phyloP scores from a whole-genome alignment of 805 yeast species.

The Kodamaea sagamina region DNA sequence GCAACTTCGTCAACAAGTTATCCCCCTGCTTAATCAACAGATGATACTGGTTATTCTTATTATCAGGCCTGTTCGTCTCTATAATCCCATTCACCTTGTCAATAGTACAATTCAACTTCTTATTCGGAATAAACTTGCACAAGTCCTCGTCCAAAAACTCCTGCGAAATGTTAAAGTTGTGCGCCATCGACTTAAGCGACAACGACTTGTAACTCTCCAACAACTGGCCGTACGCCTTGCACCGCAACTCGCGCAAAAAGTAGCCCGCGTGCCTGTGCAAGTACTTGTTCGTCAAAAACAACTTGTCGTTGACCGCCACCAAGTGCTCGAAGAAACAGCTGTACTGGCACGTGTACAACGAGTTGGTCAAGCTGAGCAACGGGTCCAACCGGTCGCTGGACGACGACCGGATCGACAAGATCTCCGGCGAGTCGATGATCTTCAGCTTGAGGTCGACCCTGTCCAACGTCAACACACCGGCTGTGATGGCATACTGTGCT shows the following conservation, averaged over 20 bases:
- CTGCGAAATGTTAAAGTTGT: conserved; percentile 84
- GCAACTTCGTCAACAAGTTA: conserved; percentile 85
- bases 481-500: conserved; percentile 81
- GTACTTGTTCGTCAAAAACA: conserved; percentile 63
- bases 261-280: conserved; percentile 76
- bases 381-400: conserved; percentile 74
- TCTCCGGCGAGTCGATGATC: conserved; percentile 92
- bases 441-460: conserved; percentile 83
- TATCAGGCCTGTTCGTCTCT: conserved; percentile 94
- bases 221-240: conserved; percentile 91
- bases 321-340: conserved; percentile 73
- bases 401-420: conserved; percentile 74
- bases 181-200: conserved; percentile 90
- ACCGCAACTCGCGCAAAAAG: conserved; percentile 88
- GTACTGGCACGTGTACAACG: conserved; percentile 88
- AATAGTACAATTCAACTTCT: conserved; percentile 91
- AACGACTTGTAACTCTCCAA: conserved; percentile 92
- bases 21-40: conserved; percentile 89
- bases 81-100: conserved; percentile 94
- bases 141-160: conserved; percentile 87
- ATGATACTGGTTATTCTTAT: conserved; percentile 92
- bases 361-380: conserved; percentile 76
- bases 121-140: conserved; percentile 88
- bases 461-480: conserved; percentile 82
- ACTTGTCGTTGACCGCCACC: conserved; percentile 72